A percentile compares a stretch with the other conserved stretches of the same genome.
These are phyloP conservation scores for Penicillium crystallinum DNA, from an alignment of 495 filamentous ascomycete genomes.

Conservation along the genomic window DNA sequence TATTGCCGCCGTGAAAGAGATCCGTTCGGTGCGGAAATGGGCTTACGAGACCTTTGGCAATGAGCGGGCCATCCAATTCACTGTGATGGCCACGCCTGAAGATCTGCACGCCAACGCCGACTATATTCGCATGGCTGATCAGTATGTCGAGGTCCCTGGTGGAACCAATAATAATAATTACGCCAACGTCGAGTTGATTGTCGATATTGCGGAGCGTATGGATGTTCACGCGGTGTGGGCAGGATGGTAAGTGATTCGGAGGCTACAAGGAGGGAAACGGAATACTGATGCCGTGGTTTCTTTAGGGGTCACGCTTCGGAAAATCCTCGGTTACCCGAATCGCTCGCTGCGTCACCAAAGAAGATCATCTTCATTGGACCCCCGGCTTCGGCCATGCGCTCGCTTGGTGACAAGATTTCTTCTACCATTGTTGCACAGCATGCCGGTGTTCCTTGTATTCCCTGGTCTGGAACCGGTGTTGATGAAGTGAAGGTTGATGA, in stretches of 20 bases:
- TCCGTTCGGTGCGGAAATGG: conserved; percentile 98
- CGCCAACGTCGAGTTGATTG: conserved; percentile 98
- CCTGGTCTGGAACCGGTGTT: conserved; percentile 95
- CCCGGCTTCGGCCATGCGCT: conserved; percentile 96
- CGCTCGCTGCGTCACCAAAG: conserved; percentile 88
- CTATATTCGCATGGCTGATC: conserved; percentile 98
- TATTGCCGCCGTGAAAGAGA: conserved; percentile 99
- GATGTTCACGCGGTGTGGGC: conserved; percentile 98
- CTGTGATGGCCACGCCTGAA: conserved; percentile 99
- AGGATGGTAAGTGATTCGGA: conserved; percentile 66
- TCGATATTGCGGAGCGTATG: conserved; percentile 99
- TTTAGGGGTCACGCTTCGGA: conserved; percentile 94
- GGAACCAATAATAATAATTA: conserved; percentile 99
- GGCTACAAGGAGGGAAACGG: background rate
- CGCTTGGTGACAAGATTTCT: conserved; percentile 98
- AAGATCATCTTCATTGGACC: conserved; percentile 99
- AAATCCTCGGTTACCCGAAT: conserved; percentile 96
- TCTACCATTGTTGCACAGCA: conserved; percentile 99
- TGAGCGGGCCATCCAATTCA: conserved; percentile 97
- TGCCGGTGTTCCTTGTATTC: conserved; percentile 94
- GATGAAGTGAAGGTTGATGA: conserved; percentile 71
- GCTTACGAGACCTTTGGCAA: conserved; percentile 99
- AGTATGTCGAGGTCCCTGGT: conserved; percentile 97
- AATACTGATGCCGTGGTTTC: conserved; percentile 1
- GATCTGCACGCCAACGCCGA: conserved; percentile 96